Base-by-base conservation (phyloP, 2,329 filamentous ascomycete species). In the Hypoxylon sp. region DNA sequence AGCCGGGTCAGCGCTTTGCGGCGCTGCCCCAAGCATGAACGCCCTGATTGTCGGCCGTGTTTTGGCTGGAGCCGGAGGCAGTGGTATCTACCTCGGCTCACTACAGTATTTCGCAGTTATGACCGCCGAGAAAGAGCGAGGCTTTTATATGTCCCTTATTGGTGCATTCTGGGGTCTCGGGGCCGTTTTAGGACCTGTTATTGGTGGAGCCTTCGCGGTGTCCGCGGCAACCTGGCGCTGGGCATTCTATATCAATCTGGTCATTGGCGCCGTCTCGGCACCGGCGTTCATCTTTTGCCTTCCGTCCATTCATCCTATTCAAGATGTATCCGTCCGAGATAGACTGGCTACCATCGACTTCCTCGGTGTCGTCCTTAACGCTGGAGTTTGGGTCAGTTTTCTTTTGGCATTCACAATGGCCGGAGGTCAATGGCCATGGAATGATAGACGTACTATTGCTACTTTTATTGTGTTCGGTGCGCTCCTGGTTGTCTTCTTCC, bases 331-430 rank as follows among this genome's bases (percentile, higher is more conserved):
- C 0, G 51, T 79, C 2, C 51, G 36, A 6, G 59, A 78, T 6
- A 77, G 79, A 21, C 41, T 82, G 0, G 63, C 53, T 14, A 74
- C 78, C 41, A 68, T 87, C 9, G 85, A 86, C 73, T 83, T 76
- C 67, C 50, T 85, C 0, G 86, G 85, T 0, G 75, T 80, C 1
- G 43, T 82, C 4, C 75, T 88, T 4, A 79, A 76, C 34, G 74
- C 78, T 1, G 83, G 78, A 2, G 76, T 79, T 3, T 80, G 80
- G 48, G 73, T 78, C 1, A 77, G 75, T 13, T 73, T 83, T 25
- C 75, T 84, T 21, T 80, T 87, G 72, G 83, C 79, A 0, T 79
- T 87, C 56, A 80, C 77, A 45, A 85, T 86, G 38, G 85, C 82
- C 5, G 85, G 85, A 0, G 74, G 76, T 2, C 59, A 80, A 10